A percentile compares a stretch with the other conserved stretches of the same genome.
These are phyloP conservation scores for Dactylonectria macrodidyma DNA, from an alignment of 2,329 filamentous ascomycete genomes.

Conservation along the genomic window DNA sequence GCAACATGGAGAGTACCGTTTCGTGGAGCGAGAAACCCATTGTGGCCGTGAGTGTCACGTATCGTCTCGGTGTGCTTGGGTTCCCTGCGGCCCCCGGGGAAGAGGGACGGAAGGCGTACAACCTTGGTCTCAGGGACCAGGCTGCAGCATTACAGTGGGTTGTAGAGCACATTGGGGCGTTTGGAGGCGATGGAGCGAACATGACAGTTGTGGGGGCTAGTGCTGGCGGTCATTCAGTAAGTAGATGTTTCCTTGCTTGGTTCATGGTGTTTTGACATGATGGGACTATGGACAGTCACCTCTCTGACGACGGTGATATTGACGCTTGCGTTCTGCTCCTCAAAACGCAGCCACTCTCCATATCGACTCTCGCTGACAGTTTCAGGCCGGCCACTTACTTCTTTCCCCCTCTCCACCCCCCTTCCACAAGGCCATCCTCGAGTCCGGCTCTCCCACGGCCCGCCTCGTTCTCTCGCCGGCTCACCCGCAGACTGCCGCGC, in stretches of 20 bases:
- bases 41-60: conserved; percentile 73
- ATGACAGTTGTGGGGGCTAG: conserved; percentile 75
- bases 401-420: conserved; percentile 63
- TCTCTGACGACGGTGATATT: not conserved
- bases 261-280: conserved; percentile 26
- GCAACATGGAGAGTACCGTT: conserved; percentile 75
- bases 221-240: conserved; percentile 74
- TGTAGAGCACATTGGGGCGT: conserved; percentile 69
- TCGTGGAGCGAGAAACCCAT: conserved; percentile 66
- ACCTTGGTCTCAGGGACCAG: conserved; percentile 77
- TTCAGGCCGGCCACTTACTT: conserved; percentile 77
- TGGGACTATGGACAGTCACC: not conserved
- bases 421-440: conserved; percentile 69
- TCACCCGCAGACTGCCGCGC: conserved; percentile 70
- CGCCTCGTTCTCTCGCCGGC: conserved; percentile 66
- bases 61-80: conserved; percentile 77
- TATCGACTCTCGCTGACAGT: conserved; percentile 23
- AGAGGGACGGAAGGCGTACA: conserved; percentile 66
- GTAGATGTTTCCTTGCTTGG: conserved; percentile 34
- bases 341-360: not conserved
- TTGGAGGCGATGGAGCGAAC: conserved; percentile 72
- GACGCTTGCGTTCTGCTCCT: not conserved
- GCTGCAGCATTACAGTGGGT: conserved; percentile 73
- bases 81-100: conserved; percentile 66
- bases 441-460: conserved; percentile 70